Evolutionary conservation across 352 stramenopile species (phyloP).

Genomic region (Globisporangium perplexum): DNA sequence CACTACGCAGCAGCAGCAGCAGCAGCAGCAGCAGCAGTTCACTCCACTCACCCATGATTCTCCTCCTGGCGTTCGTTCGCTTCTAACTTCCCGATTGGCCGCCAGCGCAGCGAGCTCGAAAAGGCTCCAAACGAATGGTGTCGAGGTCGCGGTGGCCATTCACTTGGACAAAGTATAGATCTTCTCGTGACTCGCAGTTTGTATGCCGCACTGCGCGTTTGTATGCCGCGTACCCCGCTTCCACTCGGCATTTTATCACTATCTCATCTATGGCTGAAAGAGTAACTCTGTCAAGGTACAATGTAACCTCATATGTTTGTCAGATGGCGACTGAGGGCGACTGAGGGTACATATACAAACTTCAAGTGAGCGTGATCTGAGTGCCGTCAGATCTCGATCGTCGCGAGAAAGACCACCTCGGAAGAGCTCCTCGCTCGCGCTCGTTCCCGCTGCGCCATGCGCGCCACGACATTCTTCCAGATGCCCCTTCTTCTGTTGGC

Average conservation of each 20-base stretch:
- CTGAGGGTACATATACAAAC: neutral
- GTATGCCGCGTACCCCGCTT: neutral
- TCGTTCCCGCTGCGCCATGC: neutral
- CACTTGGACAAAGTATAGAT: neutral
- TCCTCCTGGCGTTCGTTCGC: slow-evolving; percentile 45
- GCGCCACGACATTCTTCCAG: neutral
- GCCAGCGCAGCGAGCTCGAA: slow-evolving; percentile 19
- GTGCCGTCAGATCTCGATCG: too few relatives aligned
- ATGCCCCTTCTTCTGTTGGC: neutral
- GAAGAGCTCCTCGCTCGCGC: neutral
- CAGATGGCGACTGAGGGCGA: neutral
- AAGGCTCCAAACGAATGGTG: slow-evolving; percentile 50
- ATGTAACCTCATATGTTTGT: neutral
- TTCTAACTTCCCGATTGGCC: slow-evolving; percentile 66
- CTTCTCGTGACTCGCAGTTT: neutral
- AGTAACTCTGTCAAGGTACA: neutral
- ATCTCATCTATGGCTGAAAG: neutral
- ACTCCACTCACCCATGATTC: slow-evolving; percentile 65
- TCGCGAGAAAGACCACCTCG: too few relatives aligned
- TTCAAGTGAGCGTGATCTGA: too few relatives aligned
- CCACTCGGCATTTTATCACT: neutral
- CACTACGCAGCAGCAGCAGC: too few relatives aligned
- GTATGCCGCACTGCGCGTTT: neutral
- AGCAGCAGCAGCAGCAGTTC: neutral
- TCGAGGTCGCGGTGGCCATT: slow-evolving; percentile 15